Evolutionary conservation across 257 asterid species (phyloP).

Genomic region (Fraxinus anomala): DNA sequence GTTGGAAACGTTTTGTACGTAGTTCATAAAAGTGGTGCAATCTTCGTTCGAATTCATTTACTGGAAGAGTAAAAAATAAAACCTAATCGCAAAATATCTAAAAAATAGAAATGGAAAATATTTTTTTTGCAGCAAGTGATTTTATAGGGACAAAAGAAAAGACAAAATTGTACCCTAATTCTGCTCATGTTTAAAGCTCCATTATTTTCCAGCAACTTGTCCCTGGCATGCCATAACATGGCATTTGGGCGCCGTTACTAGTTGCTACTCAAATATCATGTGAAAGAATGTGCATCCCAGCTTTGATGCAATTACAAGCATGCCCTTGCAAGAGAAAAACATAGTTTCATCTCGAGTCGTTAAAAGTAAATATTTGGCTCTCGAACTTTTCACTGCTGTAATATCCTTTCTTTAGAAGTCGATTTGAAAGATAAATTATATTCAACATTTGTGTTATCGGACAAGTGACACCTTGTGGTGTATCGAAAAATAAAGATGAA

Average conservation of each 20-base stretch:
- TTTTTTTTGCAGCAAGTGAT: neutral
- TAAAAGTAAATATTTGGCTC: too few species aligned
- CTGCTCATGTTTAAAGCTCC: slow-evolving; percentile 25
- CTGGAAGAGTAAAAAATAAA: too few species aligned
- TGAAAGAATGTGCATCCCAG: slow-evolving; percentile 12
- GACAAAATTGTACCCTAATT: slow-evolving; percentile 11
- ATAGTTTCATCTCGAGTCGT: too few species aligned
- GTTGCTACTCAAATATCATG: slow-evolving; percentile 33
- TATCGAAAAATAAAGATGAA: too few species aligned
- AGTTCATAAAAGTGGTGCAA: too few species aligned
- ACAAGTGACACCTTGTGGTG: too few species aligned
- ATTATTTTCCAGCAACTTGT: slow-evolving; percentile 5
- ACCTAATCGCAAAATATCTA: neutral
- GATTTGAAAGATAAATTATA: too few species aligned
- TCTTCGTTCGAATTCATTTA: too few species aligned
- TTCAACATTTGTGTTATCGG: too few species aligned
- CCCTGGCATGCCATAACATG: slow-evolving; percentile 16
- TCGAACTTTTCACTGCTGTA: too few species aligned
- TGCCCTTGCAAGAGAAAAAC: neutral
- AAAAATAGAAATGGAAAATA: neutral
- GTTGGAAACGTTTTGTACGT: too few species aligned
- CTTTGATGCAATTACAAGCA: neutral
- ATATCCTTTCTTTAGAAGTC: too few species aligned
- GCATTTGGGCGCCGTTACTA: slow-evolving; percentile 37
- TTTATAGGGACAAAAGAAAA: neutral